Base-by-base conservation (phyloP, 2,329 filamentous ascomycete genomes). In the Trichophaea hybrida region DNA sequence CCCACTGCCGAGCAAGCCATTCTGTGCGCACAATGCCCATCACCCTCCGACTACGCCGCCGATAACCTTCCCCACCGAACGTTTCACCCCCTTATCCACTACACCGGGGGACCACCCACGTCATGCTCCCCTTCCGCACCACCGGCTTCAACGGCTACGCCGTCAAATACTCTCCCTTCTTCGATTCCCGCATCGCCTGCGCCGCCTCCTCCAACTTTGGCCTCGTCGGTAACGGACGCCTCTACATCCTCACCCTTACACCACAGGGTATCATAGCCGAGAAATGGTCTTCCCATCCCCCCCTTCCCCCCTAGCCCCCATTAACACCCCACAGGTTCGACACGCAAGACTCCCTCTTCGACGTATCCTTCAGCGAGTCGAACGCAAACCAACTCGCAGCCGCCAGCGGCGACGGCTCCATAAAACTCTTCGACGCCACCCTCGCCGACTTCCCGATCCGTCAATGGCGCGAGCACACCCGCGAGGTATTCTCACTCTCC, bases 101-200 rank as follows among this genome's bases (percentile, higher is more conserved):
- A 24, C 24, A 24, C 24, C 40, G 40, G 40, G n/a, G n/a, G 24
- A 17, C 40, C 5, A 46, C 40, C 40, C 5, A 46, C 40, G 24
- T 13, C 10, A 96, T 97, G 89, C 84, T 97, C 68, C 89, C 96
- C 74, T 97, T 87, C 75, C 85, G 87, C 65, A 97, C 93, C 24
- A 80, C 88, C 71, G 93, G 93, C 69, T 97, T 82, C 79, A 95
- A 97, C 73, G 90, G 90, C 69, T 96, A 94, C 75, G 88, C 87
- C 67, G 89, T 96, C 73, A 95, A 96, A 75, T 98, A 97, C 78
- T 97, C 91, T 59, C 93, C 93, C 5, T 98, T 96, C 76, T 94
- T 94, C 76, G 93, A 97, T 75, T 93, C 87, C 66, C 84, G 90
- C 64, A 82, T 98, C 65, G 91, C 91, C 59, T 89, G 96, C 68